Conservation (phyloP, 1,284 basidiomycete species). For the Peniophora sp. region DNA sequence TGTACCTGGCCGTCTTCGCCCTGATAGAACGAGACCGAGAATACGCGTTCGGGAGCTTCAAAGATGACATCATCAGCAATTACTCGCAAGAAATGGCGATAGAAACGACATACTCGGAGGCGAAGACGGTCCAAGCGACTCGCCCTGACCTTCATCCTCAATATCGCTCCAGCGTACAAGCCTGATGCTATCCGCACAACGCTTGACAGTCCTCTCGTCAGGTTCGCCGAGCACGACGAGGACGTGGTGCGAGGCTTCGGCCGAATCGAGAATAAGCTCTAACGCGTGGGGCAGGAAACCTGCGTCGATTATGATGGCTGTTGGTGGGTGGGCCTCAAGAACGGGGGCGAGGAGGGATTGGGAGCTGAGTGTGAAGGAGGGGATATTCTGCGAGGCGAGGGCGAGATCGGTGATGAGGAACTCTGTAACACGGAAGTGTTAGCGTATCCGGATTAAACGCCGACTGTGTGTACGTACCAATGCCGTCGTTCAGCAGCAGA, state of each 20-base stretch:
- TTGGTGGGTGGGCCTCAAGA: constrained; percentile 55
- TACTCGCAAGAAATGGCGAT: neutral
- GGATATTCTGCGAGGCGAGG: constrained; percentile 60
- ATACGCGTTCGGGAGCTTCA: constrained; percentile 52
- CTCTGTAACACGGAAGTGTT: constrained; percentile 33
- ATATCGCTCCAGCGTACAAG: constrained; percentile 57
- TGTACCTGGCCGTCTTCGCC: constrained; percentile 43
- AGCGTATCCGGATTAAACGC: neutral
- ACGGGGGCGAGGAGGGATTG: constrained; percentile 49
- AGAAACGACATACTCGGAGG: constrained; percentile 30
- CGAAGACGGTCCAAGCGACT: constrained; percentile 35
- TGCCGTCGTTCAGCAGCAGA: constrained; percentile 63
- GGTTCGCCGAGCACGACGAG: constrained; percentile 63
- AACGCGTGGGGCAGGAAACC: constrained; percentile 56
- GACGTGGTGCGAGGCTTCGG: constrained; percentile 40
- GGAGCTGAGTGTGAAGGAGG: constrained; percentile 61
- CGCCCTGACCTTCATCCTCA: constrained; percentile 50
- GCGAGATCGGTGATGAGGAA: constrained; percentile 72
- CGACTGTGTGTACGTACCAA: constrained; percentile 40
- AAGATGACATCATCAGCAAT: neutral
- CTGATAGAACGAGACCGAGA: constrained; percentile 59
- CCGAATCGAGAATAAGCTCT: constrained; percentile 57
- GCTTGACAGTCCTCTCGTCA: constrained; percentile 27
- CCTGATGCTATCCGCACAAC: constrained; percentile 39
- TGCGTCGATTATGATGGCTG: constrained; percentile 61